phyloP scores from a whole-genome alignment of 2,329 filamentous ascomycete genomes.

The Penicillium hesseltinei region DNA sequence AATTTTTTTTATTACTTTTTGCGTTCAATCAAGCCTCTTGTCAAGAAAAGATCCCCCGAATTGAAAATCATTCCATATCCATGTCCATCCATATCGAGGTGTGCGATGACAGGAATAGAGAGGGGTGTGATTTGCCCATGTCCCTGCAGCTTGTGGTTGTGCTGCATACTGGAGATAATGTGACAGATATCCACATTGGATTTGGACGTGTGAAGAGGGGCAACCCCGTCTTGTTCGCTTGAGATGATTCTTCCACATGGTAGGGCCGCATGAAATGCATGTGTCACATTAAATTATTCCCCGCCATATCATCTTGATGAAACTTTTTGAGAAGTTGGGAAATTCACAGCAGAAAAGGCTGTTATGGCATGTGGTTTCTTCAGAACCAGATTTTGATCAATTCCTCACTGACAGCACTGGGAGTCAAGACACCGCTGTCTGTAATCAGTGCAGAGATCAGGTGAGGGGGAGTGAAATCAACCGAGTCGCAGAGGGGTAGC shows the following conservation, averaged over 20 bases:
- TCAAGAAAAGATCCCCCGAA: background rate
- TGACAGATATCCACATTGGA: background rate
- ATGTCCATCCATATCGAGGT: background rate
- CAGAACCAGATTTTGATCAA: constrained; percentile 62
- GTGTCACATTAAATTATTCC: constrained; percentile 11
- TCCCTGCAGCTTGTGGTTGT: background rate
- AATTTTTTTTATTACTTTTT: background rate
- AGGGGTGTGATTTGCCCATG: background rate
- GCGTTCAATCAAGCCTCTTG: background rate
- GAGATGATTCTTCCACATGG: background rate
- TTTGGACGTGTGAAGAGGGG: background rate
- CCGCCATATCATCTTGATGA: constrained; percentile 18
- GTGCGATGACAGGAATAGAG: background rate
- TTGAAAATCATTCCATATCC: background rate
- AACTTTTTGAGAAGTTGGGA: constrained; percentile 5
- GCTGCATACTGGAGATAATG: background rate
- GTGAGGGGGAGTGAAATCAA: constrained; percentile 57
- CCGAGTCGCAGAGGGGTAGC: constrained; percentile 36
- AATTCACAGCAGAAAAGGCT: constrained; percentile 9
- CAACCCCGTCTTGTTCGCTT: background rate
- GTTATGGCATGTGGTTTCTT: constrained; percentile 5
- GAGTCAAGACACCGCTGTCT: constrained; percentile 62
- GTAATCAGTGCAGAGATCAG: constrained; percentile 65
- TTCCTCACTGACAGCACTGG: constrained; percentile 65
- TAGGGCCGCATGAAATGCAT: background rate